Conservation (phyloP, 169 alveolate species). For the Theileria annulata region DNA sequence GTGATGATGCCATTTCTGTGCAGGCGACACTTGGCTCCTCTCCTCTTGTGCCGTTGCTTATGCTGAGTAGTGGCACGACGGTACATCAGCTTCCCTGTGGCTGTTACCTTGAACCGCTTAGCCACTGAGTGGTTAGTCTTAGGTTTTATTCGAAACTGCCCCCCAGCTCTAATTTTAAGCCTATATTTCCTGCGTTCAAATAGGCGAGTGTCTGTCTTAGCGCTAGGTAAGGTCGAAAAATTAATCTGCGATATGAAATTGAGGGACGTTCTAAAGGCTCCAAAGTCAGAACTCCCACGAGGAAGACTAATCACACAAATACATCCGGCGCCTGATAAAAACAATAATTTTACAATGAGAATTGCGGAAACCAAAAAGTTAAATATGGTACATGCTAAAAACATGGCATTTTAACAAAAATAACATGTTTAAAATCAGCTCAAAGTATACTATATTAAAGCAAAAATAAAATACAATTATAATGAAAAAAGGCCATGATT, state of each 20-base stretch:
- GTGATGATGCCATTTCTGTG: slow-evolving; percentile 49
- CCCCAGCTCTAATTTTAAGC: slow-evolving; percentile 60
- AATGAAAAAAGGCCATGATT: not conserved
- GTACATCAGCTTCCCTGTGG: slow-evolving; percentile 81
- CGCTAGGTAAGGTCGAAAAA: not conserved
- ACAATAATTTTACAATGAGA: not conserved
- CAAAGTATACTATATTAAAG: not conserved
- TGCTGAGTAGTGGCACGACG: slow-evolving; percentile 78
- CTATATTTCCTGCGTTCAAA: slow-evolving; percentile 36
- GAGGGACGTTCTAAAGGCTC: not conserved
- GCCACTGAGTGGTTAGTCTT: slow-evolving; percentile 82
- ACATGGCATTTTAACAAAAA: slow-evolving; percentile 15
- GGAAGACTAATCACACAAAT: not conserved
- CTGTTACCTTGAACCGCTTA: slow-evolving; percentile 80
- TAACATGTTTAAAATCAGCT: not conserved
- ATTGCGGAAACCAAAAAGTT: not conserved
- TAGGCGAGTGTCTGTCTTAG: not conserved
- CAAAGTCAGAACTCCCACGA: not conserved
- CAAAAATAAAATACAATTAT: slow-evolving; percentile 1
- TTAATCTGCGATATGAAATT: not conserved
- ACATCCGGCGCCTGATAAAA: not conserved
- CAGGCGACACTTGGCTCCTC: slow-evolving; percentile 56
- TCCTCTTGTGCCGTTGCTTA: slow-evolving; percentile 60
- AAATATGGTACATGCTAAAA: slow-evolving; percentile 9
- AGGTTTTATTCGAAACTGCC: slow-evolving; percentile 74